Evolutionary conservation across 306 rosid genomes (phyloP).

Genomic region (Glycine latifolia): DNA sequence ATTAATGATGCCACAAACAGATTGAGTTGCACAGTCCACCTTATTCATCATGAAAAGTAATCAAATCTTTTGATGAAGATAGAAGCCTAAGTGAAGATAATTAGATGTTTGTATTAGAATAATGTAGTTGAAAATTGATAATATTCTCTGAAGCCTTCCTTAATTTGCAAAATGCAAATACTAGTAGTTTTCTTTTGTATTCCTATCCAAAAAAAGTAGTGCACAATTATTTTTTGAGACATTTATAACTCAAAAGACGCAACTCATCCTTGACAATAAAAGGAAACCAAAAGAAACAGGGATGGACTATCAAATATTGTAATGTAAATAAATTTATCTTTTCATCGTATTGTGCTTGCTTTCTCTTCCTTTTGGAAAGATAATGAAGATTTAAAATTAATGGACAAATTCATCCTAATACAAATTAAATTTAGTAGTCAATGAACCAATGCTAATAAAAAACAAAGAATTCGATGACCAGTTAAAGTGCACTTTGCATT

Average conservation of each 20-base stretch:
- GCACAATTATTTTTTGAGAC: neutral
- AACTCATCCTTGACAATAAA: neutral
- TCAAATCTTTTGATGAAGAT: slow-evolving; percentile 38
- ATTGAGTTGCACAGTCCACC: slow-evolving; percentile 18
- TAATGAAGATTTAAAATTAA: slow-evolving; percentile 6
- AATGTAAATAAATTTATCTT: neutral
- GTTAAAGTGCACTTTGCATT: slow-evolving; percentile 9
- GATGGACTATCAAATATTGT: slow-evolving; percentile 21
- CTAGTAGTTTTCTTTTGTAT: neutral
- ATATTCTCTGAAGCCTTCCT: slow-evolving; percentile 1
- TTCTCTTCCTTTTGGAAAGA: neutral
- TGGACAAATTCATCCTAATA: slow-evolving; percentile 1
- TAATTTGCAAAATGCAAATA: slow-evolving; percentile 2
- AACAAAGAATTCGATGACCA: neutral
- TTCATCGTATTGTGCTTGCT: neutral
- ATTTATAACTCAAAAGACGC: neutral
- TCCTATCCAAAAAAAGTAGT: neutral
- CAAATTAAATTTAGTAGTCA: neutral
- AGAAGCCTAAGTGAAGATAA: slow-evolving; percentile 29
- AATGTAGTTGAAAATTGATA: neutral
- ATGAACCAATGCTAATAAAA: neutral
- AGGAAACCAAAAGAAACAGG: neutral
- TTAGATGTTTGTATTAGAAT: slow-evolving; percentile 1
- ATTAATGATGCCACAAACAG: slow-evolving; percentile 34
- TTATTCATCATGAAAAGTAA: slow-evolving; percentile 26